Evolutionary conservation across 1,284 basidiomycete genomes (phyloP), one percentile per base, ranked within the genome.

Genomic region (Chalciporus piperatoides): DNA sequence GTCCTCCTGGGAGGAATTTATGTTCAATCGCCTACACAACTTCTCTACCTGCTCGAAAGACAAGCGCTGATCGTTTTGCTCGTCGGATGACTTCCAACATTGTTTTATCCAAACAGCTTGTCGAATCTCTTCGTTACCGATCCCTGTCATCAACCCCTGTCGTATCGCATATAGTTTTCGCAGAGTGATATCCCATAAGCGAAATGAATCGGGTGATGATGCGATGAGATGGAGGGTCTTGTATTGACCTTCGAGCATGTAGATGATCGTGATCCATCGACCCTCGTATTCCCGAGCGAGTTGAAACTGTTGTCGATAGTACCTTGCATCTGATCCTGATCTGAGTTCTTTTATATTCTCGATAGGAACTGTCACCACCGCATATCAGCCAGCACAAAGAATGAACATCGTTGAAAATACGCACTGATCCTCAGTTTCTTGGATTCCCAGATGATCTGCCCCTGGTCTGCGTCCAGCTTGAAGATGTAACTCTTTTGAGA

Each of bases 141-240:
- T 70, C 0, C 82, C 84, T 17, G 72, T 78, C 84, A 86, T 86
- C 36, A 89, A 75, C 52, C 81, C 78, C 60, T 80, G 73, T 10
- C 88, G 75, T 41, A 88, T 76, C 1, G 78, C 73, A 51, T 82
- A 74, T 36, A 88, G 68, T 46, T 77, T 74, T 24, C 76, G 74
- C 17, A 90, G 65, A 0, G 83, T 84, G 46, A 71, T 71, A 54
- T 84, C 77, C 84, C 86, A 89, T 65, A 86, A 74, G 4, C 74
- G 70, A 61, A 90, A 87, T 0, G 84, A 76, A 21, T 90, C 83
- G 43, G 73, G 70, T 0, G 86, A 84, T 1, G 84, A 74, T 0
- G 93, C 90, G 52, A 98, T 81, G 50, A 97, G 77, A 63, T 98
- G 93, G 11, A 97, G 78, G 0, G 91, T 89, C 73, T 97, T 98